Base-by-base conservation (phyloP, 2,329 filamentous ascomycete species). In the Exophiala sp. region DNA sequence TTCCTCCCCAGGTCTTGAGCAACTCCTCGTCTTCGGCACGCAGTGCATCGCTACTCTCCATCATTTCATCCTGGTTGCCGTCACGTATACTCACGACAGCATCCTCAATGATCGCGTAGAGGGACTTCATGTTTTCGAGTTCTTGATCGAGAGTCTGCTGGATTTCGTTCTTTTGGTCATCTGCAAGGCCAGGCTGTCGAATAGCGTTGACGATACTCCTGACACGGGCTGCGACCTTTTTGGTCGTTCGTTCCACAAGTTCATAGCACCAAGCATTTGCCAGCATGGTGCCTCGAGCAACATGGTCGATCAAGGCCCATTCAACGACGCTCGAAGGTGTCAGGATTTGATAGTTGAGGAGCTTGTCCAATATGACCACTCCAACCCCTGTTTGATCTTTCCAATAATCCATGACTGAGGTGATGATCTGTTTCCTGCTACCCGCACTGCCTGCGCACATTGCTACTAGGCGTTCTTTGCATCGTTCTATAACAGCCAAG, bases 281-380 rank as follows among this genome's bases (percentile, higher is more conserved):
- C 10, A 99, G 82, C 2, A 82, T 80, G 40, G 81, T 79, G 45
- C 87, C 87, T 2, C 83, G 82, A 16, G 82, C 74, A 50, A 85
- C 72, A 58, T 78, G 77, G 58, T 89, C 84, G 32, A 84, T 78
- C 10, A 99, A 78, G 0, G 89, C 89, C 94, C 94, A 99, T 66
- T 95, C 86, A 44, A 96, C 81, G 24, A 99, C 91, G 12, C 86
- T 86, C 53, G 85, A 77, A 0, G 94, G 94, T 7, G 87, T 91
- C 34, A 99, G 79, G 64, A 99, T 96, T 11, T 89, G 91, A 75
- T 96, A 99, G 74, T 97, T 99, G 63, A 99, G 85, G 4, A 99
- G 81, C 72, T 97, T 97, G 76, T 97, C 92, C 54, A 97, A 82
- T 64, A 99, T 95, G 63, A 88, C 89, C 62, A 97, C 83, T 2